Base-by-base conservation (phyloP, 2,329 filamentous ascomycete genomes). In the Colletotrichum sidae region DNA sequence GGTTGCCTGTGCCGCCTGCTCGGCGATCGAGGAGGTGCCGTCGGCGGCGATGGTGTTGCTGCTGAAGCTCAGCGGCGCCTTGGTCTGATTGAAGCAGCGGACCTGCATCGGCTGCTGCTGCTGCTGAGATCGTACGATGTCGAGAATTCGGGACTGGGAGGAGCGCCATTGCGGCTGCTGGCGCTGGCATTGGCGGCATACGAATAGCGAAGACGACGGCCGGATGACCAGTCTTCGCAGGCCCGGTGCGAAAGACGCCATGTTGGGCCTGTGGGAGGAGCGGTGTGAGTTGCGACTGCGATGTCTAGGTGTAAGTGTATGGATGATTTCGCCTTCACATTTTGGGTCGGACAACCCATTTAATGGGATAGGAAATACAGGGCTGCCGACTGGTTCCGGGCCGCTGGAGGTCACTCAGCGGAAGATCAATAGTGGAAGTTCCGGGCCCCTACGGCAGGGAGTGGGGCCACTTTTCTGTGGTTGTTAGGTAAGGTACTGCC, bases 171-270 rank as follows among this genome's bases (percentile, higher is more conserved):
- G 68, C n/a, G 72, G 70, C 52, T 72, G 70, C 25, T 72, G 72
- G 35, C 71, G 68, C 66, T 77, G 79, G 73, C 82, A 86, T 79
- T 85, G 84, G 68, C 82, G 81, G 75, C 82, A 85, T 72, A 80
- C 72, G 57, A 83, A 79, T 60, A 79, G 76, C 38, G 78, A 74
- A 35, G 75, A 72, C 38, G 81, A 75, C 17, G 78, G 73, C 69
- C 75, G 77, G 33, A 82, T 69, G 68, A 78, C 74, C 47, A 78
- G 69, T 70, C 80, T 78, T 67, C 81, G 77, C 62, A 83, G 70
- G 55, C 79, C 77, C 51, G 80, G 79, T 60, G 77, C 72, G 60
- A 84, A 72, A 52, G 78, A 73, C 64, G 80, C 76, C 82, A 84
- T 83, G n/a, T 35, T 62, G 45, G 51, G 46, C 59, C 44, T 34